Percentiles rank a stretch among this genome's conserved stretches.
Conservation (phyloP, 257 asterid genomes). For the Gentiana dahurica region DNA sequence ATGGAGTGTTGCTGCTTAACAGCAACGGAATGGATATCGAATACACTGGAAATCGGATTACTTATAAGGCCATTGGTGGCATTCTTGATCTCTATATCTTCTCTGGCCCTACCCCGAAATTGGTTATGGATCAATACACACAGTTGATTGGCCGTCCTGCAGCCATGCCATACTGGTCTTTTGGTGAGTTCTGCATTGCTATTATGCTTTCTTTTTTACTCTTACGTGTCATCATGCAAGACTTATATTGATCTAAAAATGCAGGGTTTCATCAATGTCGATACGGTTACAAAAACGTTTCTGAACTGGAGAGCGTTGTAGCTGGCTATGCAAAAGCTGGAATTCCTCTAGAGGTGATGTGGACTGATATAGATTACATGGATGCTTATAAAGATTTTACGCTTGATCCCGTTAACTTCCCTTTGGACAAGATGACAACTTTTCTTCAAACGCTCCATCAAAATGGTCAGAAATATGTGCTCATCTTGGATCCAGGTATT, state of each 20-base stretch:
- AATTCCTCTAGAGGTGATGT: slow-evolving; percentile 84
- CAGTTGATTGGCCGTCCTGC: slow-evolving; percentile 83
- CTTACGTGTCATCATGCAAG: neutral
- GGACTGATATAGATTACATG: slow-evolving; percentile 97
- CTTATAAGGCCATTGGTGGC: slow-evolving; percentile 81
- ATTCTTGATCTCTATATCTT: slow-evolving; percentile 66
- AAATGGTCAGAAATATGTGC: slow-evolving; percentile 61
- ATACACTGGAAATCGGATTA: slow-evolving; percentile 58
- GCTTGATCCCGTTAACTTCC: slow-evolving; percentile 70
- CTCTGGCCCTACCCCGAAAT: slow-evolving; percentile 64
- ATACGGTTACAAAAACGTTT: slow-evolving; percentile 62
- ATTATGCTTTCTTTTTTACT: neutral
- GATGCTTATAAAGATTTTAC: slow-evolving; percentile 88
- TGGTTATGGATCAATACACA: slow-evolving; percentile 77
- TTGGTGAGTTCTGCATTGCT: slow-evolving; percentile 36
- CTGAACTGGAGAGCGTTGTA: slow-evolving; percentile 61
- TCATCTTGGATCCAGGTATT: slow-evolving; percentile 87
- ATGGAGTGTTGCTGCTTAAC: slow-evolving; percentile 68
- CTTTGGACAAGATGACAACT: slow-evolving; percentile 36
- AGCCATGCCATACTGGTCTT: slow-evolving; percentile 91
- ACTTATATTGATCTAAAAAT: neutral
- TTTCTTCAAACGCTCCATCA: slow-evolving; percentile 50
- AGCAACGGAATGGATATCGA: slow-evolving; percentile 85
- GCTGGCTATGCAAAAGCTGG: slow-evolving; percentile 54
- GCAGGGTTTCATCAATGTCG: slow-evolving; percentile 90